phyloP scores from a whole-genome alignment of 2,329 filamentous ascomycete genomes.

The Colletotrichum coccodes region DNA sequence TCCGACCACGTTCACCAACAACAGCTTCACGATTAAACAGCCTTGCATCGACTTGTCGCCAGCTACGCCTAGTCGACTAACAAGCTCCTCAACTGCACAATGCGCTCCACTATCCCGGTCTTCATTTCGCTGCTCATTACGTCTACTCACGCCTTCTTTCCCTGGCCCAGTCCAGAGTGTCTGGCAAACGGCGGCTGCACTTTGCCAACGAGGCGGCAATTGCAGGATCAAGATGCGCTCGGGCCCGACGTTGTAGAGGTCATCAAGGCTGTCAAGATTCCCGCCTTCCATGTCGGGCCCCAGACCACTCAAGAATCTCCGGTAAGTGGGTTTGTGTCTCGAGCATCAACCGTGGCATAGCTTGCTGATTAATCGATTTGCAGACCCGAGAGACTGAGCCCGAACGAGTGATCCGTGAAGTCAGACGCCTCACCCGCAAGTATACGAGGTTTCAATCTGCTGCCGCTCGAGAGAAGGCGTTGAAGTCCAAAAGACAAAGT shows the following conservation, averaged over 20 bases:
- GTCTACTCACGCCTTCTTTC: slow-evolving; percentile 58
- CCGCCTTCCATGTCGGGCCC: slow-evolving; percentile 47
- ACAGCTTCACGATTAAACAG: neutral
- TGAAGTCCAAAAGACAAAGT: slow-evolving; percentile 51
- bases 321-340: neutral
- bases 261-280: slow-evolving; percentile 34
- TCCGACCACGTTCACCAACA: neutral
- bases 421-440: slow-evolving; percentile 51
- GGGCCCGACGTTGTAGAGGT: slow-evolving; percentile 9
- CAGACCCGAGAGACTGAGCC: slow-evolving; percentile 46
- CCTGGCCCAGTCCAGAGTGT: slow-evolving; percentile 48
- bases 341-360: neutral
- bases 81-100: slow-evolving; percentile 42
- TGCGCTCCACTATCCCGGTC: slow-evolving; percentile 53
- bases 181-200: slow-evolving; percentile 41
- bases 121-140: slow-evolving; percentile 60
- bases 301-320: slow-evolving; percentile 2
- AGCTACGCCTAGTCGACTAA: neutral
- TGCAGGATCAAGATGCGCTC: slow-evolving; percentile 23
- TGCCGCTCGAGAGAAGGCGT: slow-evolving; percentile 32
- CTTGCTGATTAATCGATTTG: neutral
- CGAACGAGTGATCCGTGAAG: slow-evolving; percentile 50
- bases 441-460: slow-evolving; percentile 42
- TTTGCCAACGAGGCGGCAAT: slow-evolving; percentile 35
- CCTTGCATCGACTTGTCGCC: neutral